These are phyloP conservation scores for Turritis glabra DNA, from an alignment of 345 rosid genomes.

Conservation along the genomic window DNA sequence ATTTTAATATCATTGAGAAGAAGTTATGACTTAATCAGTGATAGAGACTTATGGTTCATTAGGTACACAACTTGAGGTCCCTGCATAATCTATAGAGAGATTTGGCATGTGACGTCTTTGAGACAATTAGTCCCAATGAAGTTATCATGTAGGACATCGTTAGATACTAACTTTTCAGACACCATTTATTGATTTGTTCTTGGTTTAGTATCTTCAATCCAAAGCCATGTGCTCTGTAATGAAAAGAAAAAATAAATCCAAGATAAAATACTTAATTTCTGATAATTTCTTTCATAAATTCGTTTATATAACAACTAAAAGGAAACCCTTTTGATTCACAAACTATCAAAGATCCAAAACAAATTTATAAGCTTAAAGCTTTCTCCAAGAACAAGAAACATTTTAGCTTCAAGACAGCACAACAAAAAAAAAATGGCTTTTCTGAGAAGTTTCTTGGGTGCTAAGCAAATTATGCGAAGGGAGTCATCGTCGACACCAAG, in stretches of 20 bases:
- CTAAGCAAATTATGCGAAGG: constrained; percentile 10
- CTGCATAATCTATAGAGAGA: constrained; percentile 38
- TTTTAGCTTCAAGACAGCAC: neutral
- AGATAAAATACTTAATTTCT: neutral
- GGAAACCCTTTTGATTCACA: constrained; percentile 9
- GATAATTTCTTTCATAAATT: neutral
- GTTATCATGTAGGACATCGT: constrained; percentile 37
- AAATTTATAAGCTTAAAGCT: neutral
- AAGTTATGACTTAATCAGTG: constrained; percentile 24
- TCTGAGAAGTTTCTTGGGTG: constrained; percentile 27
- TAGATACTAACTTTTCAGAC: constrained; percentile 37
- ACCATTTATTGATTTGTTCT: constrained; percentile 36
- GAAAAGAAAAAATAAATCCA: neutral
- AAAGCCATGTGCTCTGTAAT: constrained; percentile 35
- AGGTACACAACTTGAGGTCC: constrained; percentile 38
- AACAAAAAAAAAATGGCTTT: neutral
- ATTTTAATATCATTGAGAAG: constrained; percentile 28
- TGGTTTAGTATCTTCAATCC: constrained; percentile 38
- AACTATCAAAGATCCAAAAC: neutral
- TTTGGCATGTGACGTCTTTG: constrained; percentile 34
- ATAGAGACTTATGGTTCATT: constrained; percentile 35
- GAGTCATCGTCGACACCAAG: constrained; percentile 35
- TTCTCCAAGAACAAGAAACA: constrained; percentile 7
- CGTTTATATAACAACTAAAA: constrained; percentile 26
- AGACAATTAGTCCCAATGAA: constrained; percentile 34